Base-by-base conservation (phyloP, 2,329 filamentous ascomycete genomes). In the Nothophoma quercina region DNA sequence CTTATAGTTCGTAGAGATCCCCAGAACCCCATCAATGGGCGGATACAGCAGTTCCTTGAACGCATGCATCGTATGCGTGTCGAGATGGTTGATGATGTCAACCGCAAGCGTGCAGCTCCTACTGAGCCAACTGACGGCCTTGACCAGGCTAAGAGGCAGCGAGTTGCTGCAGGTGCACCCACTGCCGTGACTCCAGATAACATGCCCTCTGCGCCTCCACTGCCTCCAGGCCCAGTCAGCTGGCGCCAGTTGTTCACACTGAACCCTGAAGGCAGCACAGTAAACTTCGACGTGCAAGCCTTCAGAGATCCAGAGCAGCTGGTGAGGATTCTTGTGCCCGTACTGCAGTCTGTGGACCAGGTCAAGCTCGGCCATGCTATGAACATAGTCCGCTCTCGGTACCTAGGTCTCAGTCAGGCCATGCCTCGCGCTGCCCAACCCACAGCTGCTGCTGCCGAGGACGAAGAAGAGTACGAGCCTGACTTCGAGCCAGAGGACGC, bases 401-500 rank as follows among this genome's bases (percentile, higher is more conserved):
- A 76, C 51, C 63, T 79, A 19, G 63, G 63, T 26, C 60, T 79
- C 5, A 69, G 67, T 44, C 68, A 72, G 50, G 55, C 64, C 15
- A 62, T 64, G 23, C 61, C 69, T 16, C 59, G 55, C 43, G 49
- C 42, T 34, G 60, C 73, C 55, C 48, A 63, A 59, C 60, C 72
- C 60, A 63, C 70, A 40, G 57, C 62, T 18, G 60, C 55, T 26
- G 50, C 67, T 13, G 74, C 72, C 2, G 85, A 83, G 21, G 86
- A 90, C 3, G 93, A 96, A 16, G 91, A 96, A 60, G 91, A 96
- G 64, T 97, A 97, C 68, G 93, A 97, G 66, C 93, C 93, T 0
- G 90, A 96, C 67, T 92, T 91, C 62, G 86, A 88, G 53, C 83
- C 88, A 7, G 91, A 96, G 71, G 87, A 91, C 60, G 85, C 85